Evolutionary conservation across 495 filamentous ascomycete species (phyloP), one percentile per base, ranked within the genome.

Genomic region (Aspergillus conjunctus): DNA sequence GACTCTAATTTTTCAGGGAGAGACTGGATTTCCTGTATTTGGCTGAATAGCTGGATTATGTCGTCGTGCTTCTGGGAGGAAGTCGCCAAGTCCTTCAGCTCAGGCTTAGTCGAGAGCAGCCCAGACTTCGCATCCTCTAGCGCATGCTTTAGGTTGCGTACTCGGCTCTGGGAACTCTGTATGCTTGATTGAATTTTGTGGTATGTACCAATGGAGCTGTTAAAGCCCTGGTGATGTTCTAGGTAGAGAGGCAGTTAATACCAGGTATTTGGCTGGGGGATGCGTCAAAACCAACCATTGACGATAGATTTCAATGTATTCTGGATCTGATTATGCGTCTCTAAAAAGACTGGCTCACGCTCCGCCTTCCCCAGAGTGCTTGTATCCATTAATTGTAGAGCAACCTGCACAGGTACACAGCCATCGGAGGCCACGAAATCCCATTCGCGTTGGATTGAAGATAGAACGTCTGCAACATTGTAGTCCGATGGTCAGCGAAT

Each of bases 171-270:
- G 12, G 92, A 96, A 33, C 85, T 78, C 61, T 92, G 89, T 64
- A 99, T 96, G 74, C 91, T 96, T 7, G 88, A 83, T 71, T 98
- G 94, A 58, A 99, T 98, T 75, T 93, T 97, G 76, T 99, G 95
- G 67, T 97, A 99, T 15, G 93, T 96, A 71, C 94, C 95, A 57
- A 99, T 98, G 43, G 92, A 96, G 75, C 92, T 97, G 71, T 97
- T 99, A 81, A 99, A 99, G 32, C 92, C 94, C 73, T 99, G 94
- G 66, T 98, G 93, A 69, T 99, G 93, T 76, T 98, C 93, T 87
- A 46, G 14, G 12, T 20, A 41, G 9, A 45, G 5, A 34, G 8
- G 15, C 66, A 33, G 68, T 66, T 53, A 61, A n/a, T 10, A n/a
- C 14, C 15, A 4, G 17, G 6, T 11, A 43, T n/a, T 10, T 26